Conservation (phyloP, 2,329 filamentous ascomycete species). For the Colletotrichum sp. region DNA sequence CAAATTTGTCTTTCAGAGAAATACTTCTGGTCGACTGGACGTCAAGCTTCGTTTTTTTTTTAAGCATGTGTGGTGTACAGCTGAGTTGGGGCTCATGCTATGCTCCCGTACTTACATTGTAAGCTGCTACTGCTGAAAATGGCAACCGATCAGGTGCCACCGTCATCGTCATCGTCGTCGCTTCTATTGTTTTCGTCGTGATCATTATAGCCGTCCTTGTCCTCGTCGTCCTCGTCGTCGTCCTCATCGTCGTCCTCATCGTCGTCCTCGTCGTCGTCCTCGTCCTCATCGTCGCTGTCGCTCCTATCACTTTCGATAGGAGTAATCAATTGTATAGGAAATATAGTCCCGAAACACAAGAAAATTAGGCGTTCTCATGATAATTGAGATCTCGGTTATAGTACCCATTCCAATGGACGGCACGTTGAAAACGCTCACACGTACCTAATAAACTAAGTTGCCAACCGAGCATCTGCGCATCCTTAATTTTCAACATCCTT, state of each 20-base stretch:
- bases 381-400: neutral
- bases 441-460: neutral
- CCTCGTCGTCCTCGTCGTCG: no score
- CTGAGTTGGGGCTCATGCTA: neutral
- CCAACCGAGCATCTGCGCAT: neutral
- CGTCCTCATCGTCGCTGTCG: no score
- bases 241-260: no score
- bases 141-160: neutral
- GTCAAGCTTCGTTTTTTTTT: neutral
- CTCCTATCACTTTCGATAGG: no score
- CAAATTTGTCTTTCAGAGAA: accelerated
- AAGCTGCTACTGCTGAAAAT: neutral
- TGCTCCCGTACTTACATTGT: neutral
- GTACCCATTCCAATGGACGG: neutral
- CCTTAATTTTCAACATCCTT: neutral
- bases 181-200: no score
- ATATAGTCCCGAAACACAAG: no score
- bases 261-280: no score
- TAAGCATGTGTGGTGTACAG: neutral
- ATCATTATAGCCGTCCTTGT: no score
- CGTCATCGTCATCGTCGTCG: no score
- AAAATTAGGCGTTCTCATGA: neutral
- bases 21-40: accelerated
- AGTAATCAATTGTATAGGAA: no score
- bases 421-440: neutral